Evolutionary conservation across 352 stramenopile genomes (phyloP).

Genomic region (Blastocystis sp.): DNA sequence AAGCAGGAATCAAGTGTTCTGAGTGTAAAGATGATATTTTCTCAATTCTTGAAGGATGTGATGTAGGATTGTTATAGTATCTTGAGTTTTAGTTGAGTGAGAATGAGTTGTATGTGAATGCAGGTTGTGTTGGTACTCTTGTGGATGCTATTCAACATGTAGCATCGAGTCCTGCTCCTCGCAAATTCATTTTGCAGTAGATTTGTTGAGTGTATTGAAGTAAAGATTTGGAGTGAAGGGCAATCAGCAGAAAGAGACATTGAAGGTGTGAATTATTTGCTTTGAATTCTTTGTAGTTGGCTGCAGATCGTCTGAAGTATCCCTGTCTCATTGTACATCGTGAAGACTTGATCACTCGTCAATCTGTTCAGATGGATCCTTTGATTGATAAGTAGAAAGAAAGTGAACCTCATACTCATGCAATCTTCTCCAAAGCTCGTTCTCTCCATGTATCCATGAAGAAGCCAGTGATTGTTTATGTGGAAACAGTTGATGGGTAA

Average conservation of each 20-base stretch:
- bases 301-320: background rate
- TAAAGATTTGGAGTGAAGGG: background rate
- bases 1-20: background rate
- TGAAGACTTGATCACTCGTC: background rate
- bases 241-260: constrained; percentile 4
- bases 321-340: background rate
- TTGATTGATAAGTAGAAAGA: background rate
- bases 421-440: background rate
- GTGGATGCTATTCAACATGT: background rate
- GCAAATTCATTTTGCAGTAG: background rate
- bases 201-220: background rate
- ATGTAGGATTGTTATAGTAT: background rate
- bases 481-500: background rate
- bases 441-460: background rate
- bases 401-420: background rate
- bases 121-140: background rate
- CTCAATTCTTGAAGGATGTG: background rate
- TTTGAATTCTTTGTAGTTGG: background rate
- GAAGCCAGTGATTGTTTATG: background rate
- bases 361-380: background rate
- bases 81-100: background rate
- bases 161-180: background rate
- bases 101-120: background rate
- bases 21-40: background rate
- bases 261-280: background rate